Evolutionary conservation across 768 basidiomycete genomes (phyloP), one percentile per base, ranked within the genome.

Genomic region (Trametes sanguinea): DNA sequence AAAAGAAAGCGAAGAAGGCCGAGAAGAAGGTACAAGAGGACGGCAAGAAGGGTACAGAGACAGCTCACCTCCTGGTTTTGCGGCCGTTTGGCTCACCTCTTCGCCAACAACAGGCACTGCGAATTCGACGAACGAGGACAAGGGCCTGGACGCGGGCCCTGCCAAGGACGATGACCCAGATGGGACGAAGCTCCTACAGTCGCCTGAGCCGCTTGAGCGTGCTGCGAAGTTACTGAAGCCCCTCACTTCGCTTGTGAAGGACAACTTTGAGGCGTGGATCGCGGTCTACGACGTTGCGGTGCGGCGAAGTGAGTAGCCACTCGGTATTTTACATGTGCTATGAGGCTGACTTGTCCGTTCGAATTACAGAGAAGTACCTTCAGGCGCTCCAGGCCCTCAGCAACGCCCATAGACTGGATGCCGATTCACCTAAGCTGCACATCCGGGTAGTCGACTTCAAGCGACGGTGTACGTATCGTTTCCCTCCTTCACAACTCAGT

Each of bases 1-100:
- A 87, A 72, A 92, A 92, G 75, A 94, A 90, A 73, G 91, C 90
- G 11, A 94, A 92, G 76, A 94, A 92, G 72, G 83, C 88, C 0
- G 87, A 86, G 1, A 79, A 80, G 64, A 90, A 86, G 68, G 78
- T 78, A 0, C 79, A 83, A 63, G 89, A 89, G 54, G 88, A 90
- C 47, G 75, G 75, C 57, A 90, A 91, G 75, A 92, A 92, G 78
- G 79, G 91, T 90, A 66, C 54, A 57, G 52, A 51, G 55, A 54
- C 58, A 66, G 13, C 14, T 14, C 62, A 54, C 50, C 47, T 14
- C 53, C 58, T 64, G 39, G 22, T 4, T 16, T 11, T 43, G 48
- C 3, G 5, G 7, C 1, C 14, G 8, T 55, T 17, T 27, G 30
- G 61, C 60, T 52, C 54, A 50, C 54, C 45, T 7, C 61, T 4